These are phyloP conservation scores for Syncephalastrum contaminatum DNA, from an alignment of 371 early-diverging fungal species.

Conservation along the genomic window DNA sequence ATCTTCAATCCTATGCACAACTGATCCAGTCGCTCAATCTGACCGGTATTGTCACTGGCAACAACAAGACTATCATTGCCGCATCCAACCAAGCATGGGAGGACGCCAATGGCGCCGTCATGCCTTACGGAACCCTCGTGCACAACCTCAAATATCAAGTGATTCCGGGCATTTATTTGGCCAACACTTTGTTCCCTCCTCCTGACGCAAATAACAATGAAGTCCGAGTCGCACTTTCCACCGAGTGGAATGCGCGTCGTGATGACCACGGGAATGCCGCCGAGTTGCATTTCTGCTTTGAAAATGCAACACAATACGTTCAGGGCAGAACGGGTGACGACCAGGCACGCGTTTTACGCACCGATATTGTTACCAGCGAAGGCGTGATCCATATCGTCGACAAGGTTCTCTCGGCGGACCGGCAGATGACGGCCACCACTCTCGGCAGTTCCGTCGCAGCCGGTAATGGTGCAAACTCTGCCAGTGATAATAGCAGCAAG, in stretches of 20 bases:
- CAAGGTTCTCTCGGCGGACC: conserved; percentile 21
- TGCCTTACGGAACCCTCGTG: conserved; percentile 29
- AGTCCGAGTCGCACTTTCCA: conserved; percentile 7
- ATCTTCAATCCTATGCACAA: conserved; percentile 18
- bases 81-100: conserved; percentile 25
- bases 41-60: conserved; percentile 18
- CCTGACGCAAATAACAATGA: conserved; percentile 1
- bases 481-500: too few species aligned
- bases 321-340: conserved; percentile 10
- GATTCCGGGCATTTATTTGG: conserved; percentile 19
- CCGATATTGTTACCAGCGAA: conserved; percentile 22
- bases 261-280: neutral
- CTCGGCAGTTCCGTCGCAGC: neutral
- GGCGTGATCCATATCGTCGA: conserved; percentile 31
- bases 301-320: neutral
- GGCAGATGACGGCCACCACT: neutral
- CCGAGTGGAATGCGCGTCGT: conserved; percentile 4
- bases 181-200: conserved; percentile 8
- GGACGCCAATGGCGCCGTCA: conserved; percentile 16
- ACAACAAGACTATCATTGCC: conserved; percentile 31
- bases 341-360: conserved; percentile 15
- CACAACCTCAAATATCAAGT: conserved; percentile 32
- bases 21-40: conserved; percentile 22
- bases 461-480: too few species aligned
- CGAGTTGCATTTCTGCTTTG: neutral